A percentile compares a stretch with the other conserved stretches of the same genome.
Evolutionary conservation across 345 rosid species (phyloP).

Genomic region (Lumnitzera racemosa): DNA sequence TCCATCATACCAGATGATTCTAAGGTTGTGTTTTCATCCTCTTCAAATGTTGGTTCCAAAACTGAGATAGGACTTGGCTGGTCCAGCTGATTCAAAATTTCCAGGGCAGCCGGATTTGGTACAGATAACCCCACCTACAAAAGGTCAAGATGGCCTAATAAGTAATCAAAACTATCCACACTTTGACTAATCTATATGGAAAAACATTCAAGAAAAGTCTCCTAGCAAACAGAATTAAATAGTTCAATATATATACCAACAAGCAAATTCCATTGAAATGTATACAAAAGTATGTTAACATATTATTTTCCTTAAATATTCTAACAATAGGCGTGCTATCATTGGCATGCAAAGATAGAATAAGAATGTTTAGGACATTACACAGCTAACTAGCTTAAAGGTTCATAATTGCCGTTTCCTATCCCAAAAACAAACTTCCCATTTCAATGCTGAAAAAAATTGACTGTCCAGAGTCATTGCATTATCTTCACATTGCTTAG

Average conservation of each 20-base stretch:
- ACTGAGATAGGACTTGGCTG: slow-evolving; percentile 95
- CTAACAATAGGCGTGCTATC: too few species aligned
- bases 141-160: slow-evolving; percentile 5
- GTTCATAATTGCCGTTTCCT: too few species aligned
- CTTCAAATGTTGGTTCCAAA: slow-evolving; percentile 63
- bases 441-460: too few species aligned
- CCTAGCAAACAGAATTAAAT: too few species aligned
- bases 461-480: too few species aligned
- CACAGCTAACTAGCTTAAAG: too few species aligned
- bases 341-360: too few species aligned
- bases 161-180: background rate
- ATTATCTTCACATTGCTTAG: too few species aligned
- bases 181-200: background rate
- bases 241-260: too few species aligned
- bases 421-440: too few species aligned
- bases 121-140: slow-evolving; percentile 49
- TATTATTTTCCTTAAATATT: background rate
- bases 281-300: background rate
- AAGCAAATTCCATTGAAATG: slow-evolving; percentile 1
- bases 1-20: slow-evolving; percentile 24
- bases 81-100: slow-evolving; percentile 53
- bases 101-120: slow-evolving; percentile 28
- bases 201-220: too few species aligned
- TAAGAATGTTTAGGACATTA: too few species aligned
- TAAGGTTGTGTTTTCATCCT: slow-evolving; percentile 38